phyloP scores from a whole-genome alignment of 257 asterid genomes.

The Capsicum baccatum region DNA sequence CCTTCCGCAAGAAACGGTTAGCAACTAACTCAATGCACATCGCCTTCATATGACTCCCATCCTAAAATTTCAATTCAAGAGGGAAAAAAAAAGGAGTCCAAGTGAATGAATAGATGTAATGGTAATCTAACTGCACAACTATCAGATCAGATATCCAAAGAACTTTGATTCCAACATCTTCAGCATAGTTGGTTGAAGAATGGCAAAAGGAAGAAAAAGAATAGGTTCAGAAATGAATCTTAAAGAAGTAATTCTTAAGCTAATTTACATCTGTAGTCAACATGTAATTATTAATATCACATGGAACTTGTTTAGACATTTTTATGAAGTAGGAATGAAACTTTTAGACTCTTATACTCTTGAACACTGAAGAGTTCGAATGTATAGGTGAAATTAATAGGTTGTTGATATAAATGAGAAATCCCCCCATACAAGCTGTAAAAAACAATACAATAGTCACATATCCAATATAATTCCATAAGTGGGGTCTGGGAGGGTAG shows the following conservation, averaged over 20 bases:
- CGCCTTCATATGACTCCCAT: conserved; percentile 51
- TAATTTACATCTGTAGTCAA: background rate
- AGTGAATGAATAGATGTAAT: conserved; percentile 9
- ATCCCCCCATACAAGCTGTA: background rate
- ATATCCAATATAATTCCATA: no score
- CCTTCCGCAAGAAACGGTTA: conserved; percentile 98
- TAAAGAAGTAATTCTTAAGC: conserved; percentile 16
- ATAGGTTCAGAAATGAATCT: background rate
- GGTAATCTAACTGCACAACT: background rate
- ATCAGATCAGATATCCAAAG: conserved; percentile 18
- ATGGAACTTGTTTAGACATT: background rate
- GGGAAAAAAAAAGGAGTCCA: background rate
- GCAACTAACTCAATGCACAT: conserved; percentile 96
- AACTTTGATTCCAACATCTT: background rate
- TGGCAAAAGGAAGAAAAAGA: conserved; percentile 13
- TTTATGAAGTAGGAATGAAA: background rate
- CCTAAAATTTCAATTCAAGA: conserved; percentile 46
- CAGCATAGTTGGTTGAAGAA: background rate
- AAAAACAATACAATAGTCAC: background rate
- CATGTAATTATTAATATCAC: background rate
- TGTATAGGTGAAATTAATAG: background rate
- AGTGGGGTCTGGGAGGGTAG: no score
- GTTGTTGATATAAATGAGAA: background rate
- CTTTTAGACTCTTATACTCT: background rate
- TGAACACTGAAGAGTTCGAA: background rate